Evolutionary conservation across 139 green algal genomes (phyloP).

Genomic region (Mesotaenium endlicherianum): DNA sequence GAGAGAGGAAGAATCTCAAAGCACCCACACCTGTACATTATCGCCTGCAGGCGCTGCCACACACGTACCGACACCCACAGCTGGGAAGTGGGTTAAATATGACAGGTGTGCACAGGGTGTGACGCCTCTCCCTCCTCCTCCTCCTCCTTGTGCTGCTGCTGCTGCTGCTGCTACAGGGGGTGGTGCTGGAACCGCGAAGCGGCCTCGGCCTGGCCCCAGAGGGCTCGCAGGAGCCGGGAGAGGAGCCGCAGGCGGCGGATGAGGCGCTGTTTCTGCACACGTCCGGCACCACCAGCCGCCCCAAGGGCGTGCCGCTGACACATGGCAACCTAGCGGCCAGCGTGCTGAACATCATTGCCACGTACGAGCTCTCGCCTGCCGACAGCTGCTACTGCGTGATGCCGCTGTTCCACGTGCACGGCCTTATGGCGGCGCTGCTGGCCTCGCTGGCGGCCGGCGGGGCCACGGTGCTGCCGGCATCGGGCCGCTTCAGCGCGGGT

Average conservation of each 20-base stretch:
- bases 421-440: conserved; percentile 78
- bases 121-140: background rate
- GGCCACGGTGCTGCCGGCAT: conserved; percentile 62
- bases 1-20: background rate
- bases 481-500: conserved; percentile 65
- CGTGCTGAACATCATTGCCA: conserved; percentile 72
- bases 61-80: no score
- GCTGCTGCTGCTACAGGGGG: background rate
- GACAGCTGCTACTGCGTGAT: conserved; percentile 66
- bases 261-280: conserved; percentile 82
- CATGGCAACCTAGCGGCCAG: conserved; percentile 74
- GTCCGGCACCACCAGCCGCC: conserved; percentile 73
- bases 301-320: conserved; percentile 82
- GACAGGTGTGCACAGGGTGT: no score
- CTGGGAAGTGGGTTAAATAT: no score
- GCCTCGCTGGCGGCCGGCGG: conserved; percentile 65
- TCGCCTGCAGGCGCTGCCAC: no score
- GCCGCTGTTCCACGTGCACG: conserved; percentile 91
- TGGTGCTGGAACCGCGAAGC: no score
- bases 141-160: no score
- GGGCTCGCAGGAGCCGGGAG: background rate
- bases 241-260: background rate
- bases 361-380: conserved; percentile 68
- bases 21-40: background rate
- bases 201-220: background rate